Percentiles rank a stretch among this genome's conserved stretches.
phyloP scores from a whole-genome alignment of 768 basidiomycete species.

The Tricholoma flavovirens region DNA sequence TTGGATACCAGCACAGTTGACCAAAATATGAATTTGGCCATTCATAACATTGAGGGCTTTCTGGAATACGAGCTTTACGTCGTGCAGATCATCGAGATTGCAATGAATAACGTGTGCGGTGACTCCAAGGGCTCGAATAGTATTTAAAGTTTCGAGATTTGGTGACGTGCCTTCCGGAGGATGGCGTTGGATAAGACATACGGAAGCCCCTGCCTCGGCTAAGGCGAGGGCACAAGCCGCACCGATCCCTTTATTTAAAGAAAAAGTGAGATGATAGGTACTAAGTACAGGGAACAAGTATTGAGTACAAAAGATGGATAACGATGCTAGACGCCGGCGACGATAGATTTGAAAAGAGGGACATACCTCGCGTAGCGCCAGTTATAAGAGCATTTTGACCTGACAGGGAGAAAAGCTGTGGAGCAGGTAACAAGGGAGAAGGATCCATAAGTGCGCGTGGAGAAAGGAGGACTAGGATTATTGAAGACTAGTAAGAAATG shows the following conservation, averaged over 20 bases:
- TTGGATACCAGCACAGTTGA: constrained; percentile 69
- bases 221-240: constrained; percentile 44
- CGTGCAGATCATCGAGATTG: constrained; percentile 35
- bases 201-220: constrained; percentile 42
- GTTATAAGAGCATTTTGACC: constrained; percentile 74
- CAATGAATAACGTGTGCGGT: constrained; percentile 32
- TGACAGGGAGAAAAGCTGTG: constrained; percentile 59
- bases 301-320: background rate
- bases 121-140: constrained; percentile 27
- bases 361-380: constrained; percentile 67
- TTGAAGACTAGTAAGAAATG: constrained; percentile 3
- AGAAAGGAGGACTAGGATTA: too few species aligned
- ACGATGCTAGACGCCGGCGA: background rate
- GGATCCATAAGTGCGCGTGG: too few species aligned
- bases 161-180: constrained; percentile 16
- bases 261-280: background rate
- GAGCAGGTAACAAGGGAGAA: constrained; percentile 43
- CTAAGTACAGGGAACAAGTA: background rate
- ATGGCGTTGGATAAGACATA: constrained; percentile 40
- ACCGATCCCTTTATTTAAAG: constrained; percentile 36
- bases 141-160: constrained; percentile 24
- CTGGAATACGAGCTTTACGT: constrained; percentile 37
- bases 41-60: constrained; percentile 34
- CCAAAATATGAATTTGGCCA: constrained; percentile 50
- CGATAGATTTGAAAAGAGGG: background rate